A percentile compares a stretch with the other conserved stretches of the same genome.
phyloP scores from a whole-genome alignment of 139 green algal genomes.

The Chlamydomonas eustigma region DNA sequence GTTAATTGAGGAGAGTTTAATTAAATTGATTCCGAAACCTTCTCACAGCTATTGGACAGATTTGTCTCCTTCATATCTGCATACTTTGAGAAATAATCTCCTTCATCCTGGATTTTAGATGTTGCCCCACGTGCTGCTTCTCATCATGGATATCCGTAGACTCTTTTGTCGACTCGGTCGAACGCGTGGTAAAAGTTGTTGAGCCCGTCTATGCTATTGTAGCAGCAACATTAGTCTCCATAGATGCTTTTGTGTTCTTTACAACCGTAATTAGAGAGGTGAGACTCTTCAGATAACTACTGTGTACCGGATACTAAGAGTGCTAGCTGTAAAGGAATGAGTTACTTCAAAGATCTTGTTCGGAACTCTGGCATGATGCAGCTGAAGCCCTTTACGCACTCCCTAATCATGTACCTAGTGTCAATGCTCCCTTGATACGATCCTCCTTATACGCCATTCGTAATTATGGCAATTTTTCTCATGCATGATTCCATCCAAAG shows the following conservation, averaged over 20 bases:
- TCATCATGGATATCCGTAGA: not conserved
- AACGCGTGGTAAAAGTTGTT: slow-evolving; percentile 13
- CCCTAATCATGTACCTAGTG: no score
- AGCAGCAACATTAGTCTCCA: slow-evolving; percentile 17
- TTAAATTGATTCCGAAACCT: no score
- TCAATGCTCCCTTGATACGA: no score
- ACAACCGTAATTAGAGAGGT: slow-evolving; percentile 19
- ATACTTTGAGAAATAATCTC: no score
- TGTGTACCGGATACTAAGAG: not conserved
- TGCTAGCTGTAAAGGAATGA: no score
- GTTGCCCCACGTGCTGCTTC: not conserved
- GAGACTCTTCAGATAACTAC: not conserved
- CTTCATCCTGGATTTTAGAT: not conserved
- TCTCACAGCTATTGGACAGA: no score
- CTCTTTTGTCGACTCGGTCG: not conserved
- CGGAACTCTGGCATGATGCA: not conserved
- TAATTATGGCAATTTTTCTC: no score
- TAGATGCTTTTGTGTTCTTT: slow-evolving; percentile 36
- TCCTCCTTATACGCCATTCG: no score
- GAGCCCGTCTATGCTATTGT: slow-evolving; percentile 24
- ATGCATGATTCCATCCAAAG: no score
- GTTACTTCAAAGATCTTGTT: no score
- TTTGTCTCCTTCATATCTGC: no score
- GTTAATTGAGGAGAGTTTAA: no score
- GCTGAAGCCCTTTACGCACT: slow-evolving; percentile 6